phyloP scores from a whole-genome alignment of 139 green algal species.

The Coccomyxa sp. region DNA sequence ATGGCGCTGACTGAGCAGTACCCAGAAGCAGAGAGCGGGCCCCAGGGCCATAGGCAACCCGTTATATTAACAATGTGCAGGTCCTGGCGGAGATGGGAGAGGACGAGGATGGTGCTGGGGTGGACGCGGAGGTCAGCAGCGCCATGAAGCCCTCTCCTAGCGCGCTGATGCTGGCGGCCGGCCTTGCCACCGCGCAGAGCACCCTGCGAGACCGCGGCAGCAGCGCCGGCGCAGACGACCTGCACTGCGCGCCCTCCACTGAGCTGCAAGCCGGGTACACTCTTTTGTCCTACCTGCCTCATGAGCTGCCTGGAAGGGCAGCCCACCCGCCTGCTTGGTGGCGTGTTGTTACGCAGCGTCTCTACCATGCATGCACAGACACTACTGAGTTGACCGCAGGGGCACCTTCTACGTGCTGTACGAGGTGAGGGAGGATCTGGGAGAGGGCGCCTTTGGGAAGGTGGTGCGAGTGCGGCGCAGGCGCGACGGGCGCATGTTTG shows the following conservation, averaged over 20 bases:
- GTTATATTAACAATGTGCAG: not conserved
- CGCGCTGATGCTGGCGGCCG: not conserved
- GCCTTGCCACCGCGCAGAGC: not conserved
- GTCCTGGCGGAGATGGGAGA: slow-evolving; percentile 12
- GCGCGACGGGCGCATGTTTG: slow-evolving; percentile 38
- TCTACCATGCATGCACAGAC: not conserved
- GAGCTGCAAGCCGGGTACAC: not conserved
- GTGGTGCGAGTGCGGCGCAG: slow-evolving; percentile 26
- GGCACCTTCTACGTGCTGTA: slow-evolving; percentile 26
- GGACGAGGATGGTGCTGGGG: not conserved
- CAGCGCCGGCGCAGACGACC: too few relatives aligned
- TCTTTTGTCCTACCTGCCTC: not conserved
- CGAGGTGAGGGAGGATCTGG: slow-evolving; percentile 41
- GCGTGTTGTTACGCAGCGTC: too few relatives aligned
- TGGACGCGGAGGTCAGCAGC: not conserved
- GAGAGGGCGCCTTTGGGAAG: slow-evolving; percentile 46
- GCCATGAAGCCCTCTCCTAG: not conserved
- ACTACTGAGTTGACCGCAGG: not conserved
- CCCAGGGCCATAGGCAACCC: not conserved
- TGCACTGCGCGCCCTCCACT: not conserved
- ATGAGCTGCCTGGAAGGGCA: not conserved
- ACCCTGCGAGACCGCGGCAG: too few relatives aligned
- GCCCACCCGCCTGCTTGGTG: too few relatives aligned
- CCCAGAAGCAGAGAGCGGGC: not conserved
- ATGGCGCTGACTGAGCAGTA: not conserved